Evolutionary conservation across 306 rosid genomes (phyloP), one percentile per base, ranked within the genome.

Genomic region (Dryas alaskensis): DNA sequence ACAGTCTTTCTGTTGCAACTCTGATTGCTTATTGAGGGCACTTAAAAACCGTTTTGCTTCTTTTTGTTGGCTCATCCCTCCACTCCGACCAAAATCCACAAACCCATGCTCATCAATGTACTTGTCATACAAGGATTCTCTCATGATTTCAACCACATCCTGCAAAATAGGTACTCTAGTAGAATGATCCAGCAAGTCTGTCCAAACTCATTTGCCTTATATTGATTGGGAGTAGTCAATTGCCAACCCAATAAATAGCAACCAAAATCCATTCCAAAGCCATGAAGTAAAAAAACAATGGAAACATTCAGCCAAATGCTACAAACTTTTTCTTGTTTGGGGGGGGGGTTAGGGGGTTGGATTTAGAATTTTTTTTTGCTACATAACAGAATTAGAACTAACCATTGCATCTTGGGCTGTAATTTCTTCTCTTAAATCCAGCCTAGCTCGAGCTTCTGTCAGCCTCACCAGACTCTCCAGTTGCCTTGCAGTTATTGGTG

Each of bases 11-110:
- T 91, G 95, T 65, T 84, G 90, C 78, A 87, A 79, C 80, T 94
- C 98, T 25, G 98, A 91, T 76, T 89, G 95, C 84, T 90, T 89
- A 78, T 91, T 91, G 70, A 94, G 98, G 61, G 96, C 96, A 77
- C 92, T 87, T 64, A 92, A 78, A 83, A 92, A 94, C 79, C 96
- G 86, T 73, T 94, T 94, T 52, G 96, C 97, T 78, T 91, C 98
- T 83, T 94, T 94, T 78, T 89, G 98, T 82, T 85, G 96, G 82
- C 98, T 94, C 97, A 94, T 94, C 31, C 98, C 98, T 61, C 98
- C 97, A 73, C 98, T 89, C 65, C 97, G 89, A 79, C 96, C 98
- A 74, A 94, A 94, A 79, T 91, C 96, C 78, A 94, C 89, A 65
- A 87, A 60, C n/a, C 98, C 98, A 68, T 91, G 94, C 78, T 91